A percentile compares a stretch with the other conserved stretches of the same genome.
Conservation (phyloP, 2,329 filamentous ascomycete species). For the Juglanconis sp. region DNA sequence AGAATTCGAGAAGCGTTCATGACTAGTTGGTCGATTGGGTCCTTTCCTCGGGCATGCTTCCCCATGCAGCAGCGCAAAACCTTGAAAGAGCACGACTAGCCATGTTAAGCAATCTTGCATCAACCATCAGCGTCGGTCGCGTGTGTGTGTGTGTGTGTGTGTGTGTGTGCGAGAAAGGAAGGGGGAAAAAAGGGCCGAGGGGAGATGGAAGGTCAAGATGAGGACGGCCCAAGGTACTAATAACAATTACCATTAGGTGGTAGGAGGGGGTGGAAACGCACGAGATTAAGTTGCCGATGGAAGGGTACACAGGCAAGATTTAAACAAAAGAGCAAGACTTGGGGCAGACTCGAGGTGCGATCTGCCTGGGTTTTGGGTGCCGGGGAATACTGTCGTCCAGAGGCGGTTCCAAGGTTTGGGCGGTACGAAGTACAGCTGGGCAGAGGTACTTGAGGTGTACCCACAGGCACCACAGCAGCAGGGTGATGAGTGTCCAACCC, state of each 20-base stretch:
- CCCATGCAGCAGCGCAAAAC: neutral
- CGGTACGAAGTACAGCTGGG: neutral
- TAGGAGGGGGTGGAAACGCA: neutral
- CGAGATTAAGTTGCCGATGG: slow-evolving; percentile 12
- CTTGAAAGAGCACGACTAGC: neutral
- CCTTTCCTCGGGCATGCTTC: neutral
- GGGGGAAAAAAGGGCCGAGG: neutral
- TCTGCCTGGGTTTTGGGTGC: slow-evolving; percentile 14
- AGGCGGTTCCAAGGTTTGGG: neutral
- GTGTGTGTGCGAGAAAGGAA: neutral
- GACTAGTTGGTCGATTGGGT: neutral
- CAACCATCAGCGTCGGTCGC: no score
- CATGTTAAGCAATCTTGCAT: neutral
- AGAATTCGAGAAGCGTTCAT: neutral
- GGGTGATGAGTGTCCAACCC: neutral
- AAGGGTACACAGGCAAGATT: slow-evolving; percentile 15
- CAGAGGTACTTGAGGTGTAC: slow-evolving; percentile 4
- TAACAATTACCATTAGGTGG: slow-evolving; percentile 15
- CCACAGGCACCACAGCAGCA: neutral
- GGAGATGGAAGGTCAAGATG: neutral
- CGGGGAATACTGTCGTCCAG: neutral
- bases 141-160: neutral
- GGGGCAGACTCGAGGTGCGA: slow-evolving; percentile 16
- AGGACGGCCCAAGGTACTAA: slow-evolving; percentile 13
- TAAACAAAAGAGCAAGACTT: slow-evolving; percentile 16